Evolutionary conservation across 305 asterid genomes (phyloP).

Genomic region (Plantago coronopus): DNA sequence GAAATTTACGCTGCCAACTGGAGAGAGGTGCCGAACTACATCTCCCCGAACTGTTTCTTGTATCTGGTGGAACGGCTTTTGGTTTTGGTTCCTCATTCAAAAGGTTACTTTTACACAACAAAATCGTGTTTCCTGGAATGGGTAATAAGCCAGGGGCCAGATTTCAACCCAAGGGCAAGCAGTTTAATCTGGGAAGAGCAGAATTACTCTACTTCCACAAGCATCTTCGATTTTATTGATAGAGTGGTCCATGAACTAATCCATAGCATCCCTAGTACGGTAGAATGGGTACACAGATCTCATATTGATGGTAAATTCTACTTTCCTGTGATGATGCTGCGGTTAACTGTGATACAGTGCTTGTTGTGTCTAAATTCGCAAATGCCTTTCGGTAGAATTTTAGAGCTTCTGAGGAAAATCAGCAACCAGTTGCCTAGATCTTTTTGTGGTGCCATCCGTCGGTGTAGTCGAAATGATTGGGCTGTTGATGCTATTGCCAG

Average conservation of each 20-base stretch:
- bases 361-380: conserved; percentile 40
- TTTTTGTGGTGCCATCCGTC: conserved; percentile 29
- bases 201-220: conserved; percentile 13
- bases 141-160: conserved; percentile 29
- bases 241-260: conserved; percentile 25
- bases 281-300: conserved; percentile 38
- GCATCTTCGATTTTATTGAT: conserved; percentile 22
- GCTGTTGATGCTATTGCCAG: conserved; percentile 27
- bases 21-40: conserved; percentile 28
- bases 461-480: background rate
- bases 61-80: conserved; percentile 56
- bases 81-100: conserved; percentile 35
- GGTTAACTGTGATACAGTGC: conserved; percentile 41
- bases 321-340: conserved; percentile 36
- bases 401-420: conserved; percentile 19
- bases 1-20: conserved; percentile 30
- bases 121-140: conserved; percentile 53
- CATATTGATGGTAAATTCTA: conserved; percentile 21
- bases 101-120: conserved; percentile 32
- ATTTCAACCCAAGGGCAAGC: conserved; percentile 22
- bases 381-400: conserved; percentile 18
- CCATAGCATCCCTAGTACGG: background rate
- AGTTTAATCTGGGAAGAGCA: conserved; percentile 12
- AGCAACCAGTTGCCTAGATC: conserved; percentile 30
- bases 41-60: conserved; percentile 57